A percentile compares a stretch with the other conserved stretches of the same genome.
These are phyloP conservation scores for Emmonsiellopsis sp. DNA, from an alignment of 2,329 filamentous ascomycete genomes.

Conservation along the genomic window DNA sequence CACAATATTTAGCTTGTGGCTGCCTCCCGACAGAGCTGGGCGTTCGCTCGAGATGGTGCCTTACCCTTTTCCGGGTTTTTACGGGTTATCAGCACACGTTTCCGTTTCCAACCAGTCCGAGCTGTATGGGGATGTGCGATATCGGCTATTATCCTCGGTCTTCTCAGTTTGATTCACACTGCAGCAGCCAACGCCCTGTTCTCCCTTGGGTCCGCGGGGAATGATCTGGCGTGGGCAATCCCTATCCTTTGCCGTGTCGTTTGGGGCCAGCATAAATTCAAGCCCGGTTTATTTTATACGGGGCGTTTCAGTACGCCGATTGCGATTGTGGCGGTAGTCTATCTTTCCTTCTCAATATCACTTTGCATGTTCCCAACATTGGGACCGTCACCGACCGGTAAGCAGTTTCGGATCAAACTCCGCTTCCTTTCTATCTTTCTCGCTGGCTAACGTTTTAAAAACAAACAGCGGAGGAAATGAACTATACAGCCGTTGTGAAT, in stretches of 20 bases:
- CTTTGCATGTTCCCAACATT: constrained; percentile 51
- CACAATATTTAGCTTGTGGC: constrained; percentile 39
- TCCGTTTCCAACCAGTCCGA: constrained; percentile 51
- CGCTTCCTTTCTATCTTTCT: neutral
- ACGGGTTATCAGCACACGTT: constrained; percentile 44
- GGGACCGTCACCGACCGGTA: constrained; percentile 44
- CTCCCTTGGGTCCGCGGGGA: constrained; percentile 50
- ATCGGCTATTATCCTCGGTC: constrained; percentile 45
- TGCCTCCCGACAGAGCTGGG: constrained; percentile 53
- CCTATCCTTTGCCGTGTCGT: constrained; percentile 51
- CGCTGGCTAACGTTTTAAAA: neutral
- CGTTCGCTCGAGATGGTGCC: constrained; percentile 54
- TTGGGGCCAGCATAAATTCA: constrained; percentile 51
- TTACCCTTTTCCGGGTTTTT: constrained; percentile 53
- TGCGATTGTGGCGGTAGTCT: constrained; percentile 45
- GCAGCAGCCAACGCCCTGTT: constrained; percentile 53
- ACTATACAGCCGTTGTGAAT: constrained; percentile 56
- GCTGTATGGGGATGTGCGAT: constrained; percentile 47
- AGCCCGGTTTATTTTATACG: constrained; percentile 52
- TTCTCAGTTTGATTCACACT: constrained; percentile 49
- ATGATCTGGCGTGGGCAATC: constrained; percentile 52
- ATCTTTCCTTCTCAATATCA: constrained; percentile 47
- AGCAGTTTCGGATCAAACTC: constrained; percentile 9
- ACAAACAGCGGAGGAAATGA: constrained; percentile 43
- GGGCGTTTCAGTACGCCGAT: constrained; percentile 45